Base-by-base conservation (phyloP, 1,284 basidiomycete species). In the Pholiota adiposa region DNA sequence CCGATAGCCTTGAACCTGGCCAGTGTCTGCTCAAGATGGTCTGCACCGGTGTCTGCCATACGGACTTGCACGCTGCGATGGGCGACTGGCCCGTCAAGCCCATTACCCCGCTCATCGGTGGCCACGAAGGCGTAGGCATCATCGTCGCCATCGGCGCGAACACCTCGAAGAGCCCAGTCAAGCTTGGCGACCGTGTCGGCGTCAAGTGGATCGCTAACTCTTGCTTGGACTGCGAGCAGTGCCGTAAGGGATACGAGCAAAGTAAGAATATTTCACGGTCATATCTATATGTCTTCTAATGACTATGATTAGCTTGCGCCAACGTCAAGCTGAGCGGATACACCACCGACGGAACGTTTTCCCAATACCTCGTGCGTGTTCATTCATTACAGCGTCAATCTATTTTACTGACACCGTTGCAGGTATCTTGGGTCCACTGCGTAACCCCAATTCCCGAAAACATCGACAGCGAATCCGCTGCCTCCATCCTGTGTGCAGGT, bases 131-230 rank as follows among this genome's bases (percentile, higher is more conserved):
- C 63, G 85, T 91, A 16, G 89, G 90, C 8, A 74, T 82, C 54
- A 77, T 96, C 59, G 90, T 96, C 40, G 92, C 92, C 38, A 90
- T 96, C 67, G 93, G 87, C 48, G 79, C 82, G 21, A 79, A 88
- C 69, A 90, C 90, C 0, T 71, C 74, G 33, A 61, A 82, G 59
- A 86, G 86, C 8, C 83, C 85, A 1, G 83, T 90, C 63, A 82
- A 87, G 66, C 62, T 94, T 29, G 93, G 94, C 23, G 88, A 94
- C 64, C 83, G 89, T 12, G 94, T 96, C 49, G 94, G 94, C 6
- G 87, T 97, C 79, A 96, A 96, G 73, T 93, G 92, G 91, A 77
- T 92, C 38, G 90, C 89, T 6, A 81, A 88, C 69, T 86, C 83
- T 57, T 93, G 79, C 60, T 71, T 88, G 41, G 78, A 88, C 67